A percentile compares a stretch with the other conserved stretches of the same genome.
Conservation (phyloP, 177 flowering plant genomes). For the Vitis hybrid region DNA sequence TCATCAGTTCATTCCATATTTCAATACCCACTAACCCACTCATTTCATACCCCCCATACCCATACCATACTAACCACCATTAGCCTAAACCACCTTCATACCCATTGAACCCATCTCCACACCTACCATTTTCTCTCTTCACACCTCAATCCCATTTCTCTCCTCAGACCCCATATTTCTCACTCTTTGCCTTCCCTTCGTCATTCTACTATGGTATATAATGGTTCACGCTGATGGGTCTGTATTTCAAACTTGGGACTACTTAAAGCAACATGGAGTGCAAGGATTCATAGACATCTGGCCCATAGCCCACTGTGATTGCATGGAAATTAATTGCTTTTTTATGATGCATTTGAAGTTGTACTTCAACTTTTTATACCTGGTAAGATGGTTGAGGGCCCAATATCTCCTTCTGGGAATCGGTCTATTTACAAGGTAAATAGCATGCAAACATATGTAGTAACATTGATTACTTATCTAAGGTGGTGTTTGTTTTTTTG, state of each 20-base stretch:
- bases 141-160: too few species aligned
- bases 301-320: constrained; percentile 73
- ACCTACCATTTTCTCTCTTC: too few species aligned
- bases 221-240: constrained; percentile 99
- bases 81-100: too few species aligned
- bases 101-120: too few species aligned
- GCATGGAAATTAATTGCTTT: constrained; percentile 82
- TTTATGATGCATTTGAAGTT: constrained; percentile 90
- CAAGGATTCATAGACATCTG: constrained; percentile 72
- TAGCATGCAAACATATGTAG: constrained; percentile 79
- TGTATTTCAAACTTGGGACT: constrained; percentile 55
- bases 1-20: too few species aligned
- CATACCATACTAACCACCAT: too few species aligned
- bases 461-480: constrained; percentile 79
- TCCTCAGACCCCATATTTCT: constrained; percentile 25
- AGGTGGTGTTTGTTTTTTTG: too few species aligned
- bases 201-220: constrained; percentile 92
- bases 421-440: constrained; percentile 93
- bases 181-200: constrained; percentile 89
- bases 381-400: constrained; percentile 91
- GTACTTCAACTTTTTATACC: constrained; percentile 83
- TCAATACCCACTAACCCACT: too few species aligned
- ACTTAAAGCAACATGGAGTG: constrained; percentile 58
- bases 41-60: too few species aligned
- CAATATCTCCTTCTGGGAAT: constrained; percentile 81